These are phyloP conservation scores for Clonostachys sp. DNA, from an alignment of 2,329 filamentous ascomycete genomes.

Conservation along the genomic window DNA sequence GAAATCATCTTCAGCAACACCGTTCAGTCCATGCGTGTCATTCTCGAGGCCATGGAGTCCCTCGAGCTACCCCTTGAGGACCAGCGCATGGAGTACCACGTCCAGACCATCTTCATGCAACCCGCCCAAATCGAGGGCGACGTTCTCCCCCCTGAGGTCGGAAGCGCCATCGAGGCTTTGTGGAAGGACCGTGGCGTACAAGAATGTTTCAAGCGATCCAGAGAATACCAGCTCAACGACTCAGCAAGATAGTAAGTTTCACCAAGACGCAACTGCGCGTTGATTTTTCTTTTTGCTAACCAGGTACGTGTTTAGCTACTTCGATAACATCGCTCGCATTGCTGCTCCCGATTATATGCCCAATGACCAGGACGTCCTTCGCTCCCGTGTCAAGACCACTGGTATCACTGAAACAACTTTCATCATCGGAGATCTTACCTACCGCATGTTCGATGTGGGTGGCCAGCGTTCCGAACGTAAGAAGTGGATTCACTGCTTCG, in stretches of 20 bases:
- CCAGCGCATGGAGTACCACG: constrained; percentile 91
- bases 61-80: constrained; percentile 81
- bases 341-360: constrained; percentile 89
- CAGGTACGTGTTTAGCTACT: constrained; percentile 60
- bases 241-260: constrained; percentile 85
- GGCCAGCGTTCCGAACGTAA: constrained; percentile 94
- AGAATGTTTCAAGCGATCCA: constrained; percentile 90
- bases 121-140: constrained; percentile 95
- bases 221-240: constrained; percentile 95
- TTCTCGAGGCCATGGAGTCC: constrained; percentile 65
- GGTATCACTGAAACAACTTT: constrained; percentile 97
- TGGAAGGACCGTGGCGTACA: constrained; percentile 94
- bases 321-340: constrained; percentile 90
- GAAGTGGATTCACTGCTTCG: constrained; percentile 99
- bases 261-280: not conserved
- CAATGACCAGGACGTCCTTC: constrained; percentile 90
- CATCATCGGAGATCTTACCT: constrained; percentile 90
- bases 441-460: constrained; percentile 97
- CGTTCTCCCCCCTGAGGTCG: constrained; percentile 88
- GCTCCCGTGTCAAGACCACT: constrained; percentile 95
- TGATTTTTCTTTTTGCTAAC: not conserved
- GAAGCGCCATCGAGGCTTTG: constrained; percentile 83
- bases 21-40: constrained; percentile 65
- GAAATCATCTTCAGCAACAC: constrained; percentile 70
- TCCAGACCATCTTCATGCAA: constrained; percentile 98